A percentile compares a stretch with the other conserved stretches of the same genome.
These are phyloP conservation scores for Fusarium concolor DNA, from an alignment of 2,329 filamentous ascomycete genomes.

Conservation along the genomic window DNA sequence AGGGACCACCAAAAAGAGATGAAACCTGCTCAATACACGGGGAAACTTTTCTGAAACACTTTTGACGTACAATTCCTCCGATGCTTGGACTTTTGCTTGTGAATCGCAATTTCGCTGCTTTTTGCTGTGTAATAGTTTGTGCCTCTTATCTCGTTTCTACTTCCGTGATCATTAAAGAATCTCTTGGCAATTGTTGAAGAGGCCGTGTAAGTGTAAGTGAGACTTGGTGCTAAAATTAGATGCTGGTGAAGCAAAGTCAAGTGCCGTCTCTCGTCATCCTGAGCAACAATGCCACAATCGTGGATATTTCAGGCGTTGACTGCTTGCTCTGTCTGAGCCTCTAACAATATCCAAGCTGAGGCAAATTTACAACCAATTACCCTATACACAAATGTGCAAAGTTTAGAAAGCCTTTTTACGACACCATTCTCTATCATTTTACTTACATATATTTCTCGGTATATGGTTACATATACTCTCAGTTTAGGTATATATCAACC, in stretches of 20 bases:
- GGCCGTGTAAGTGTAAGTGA: background rate
- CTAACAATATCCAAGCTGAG: no score
- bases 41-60: slow-evolving; percentile 38
- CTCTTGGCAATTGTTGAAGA: background rate
- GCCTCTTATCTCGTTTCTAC: background rate
- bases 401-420: no score
- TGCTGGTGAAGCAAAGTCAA: background rate
- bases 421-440: no score
- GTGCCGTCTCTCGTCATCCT: slow-evolving; percentile 21
- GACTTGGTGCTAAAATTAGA: background rate
- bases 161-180: background rate
- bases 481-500: no score
- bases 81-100: background rate
- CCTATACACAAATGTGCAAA: no score
- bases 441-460: no score
- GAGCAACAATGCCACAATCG: slow-evolving; percentile 2
- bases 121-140: background rate
- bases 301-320: background rate
- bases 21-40: slow-evolving; percentile 45
- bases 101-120: background rate
- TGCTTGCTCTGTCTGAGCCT: no score
- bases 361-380: no score
- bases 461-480: no score
- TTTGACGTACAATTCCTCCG: slow-evolving; percentile 18
- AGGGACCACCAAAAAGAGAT: slow-evolving; percentile 5